A percentile compares a stretch with the other conserved stretches of the same genome.
These are phyloP conservation scores for Gardenia jasminoides DNA, from an alignment of 257 asterid species.

Conservation along the genomic window DNA sequence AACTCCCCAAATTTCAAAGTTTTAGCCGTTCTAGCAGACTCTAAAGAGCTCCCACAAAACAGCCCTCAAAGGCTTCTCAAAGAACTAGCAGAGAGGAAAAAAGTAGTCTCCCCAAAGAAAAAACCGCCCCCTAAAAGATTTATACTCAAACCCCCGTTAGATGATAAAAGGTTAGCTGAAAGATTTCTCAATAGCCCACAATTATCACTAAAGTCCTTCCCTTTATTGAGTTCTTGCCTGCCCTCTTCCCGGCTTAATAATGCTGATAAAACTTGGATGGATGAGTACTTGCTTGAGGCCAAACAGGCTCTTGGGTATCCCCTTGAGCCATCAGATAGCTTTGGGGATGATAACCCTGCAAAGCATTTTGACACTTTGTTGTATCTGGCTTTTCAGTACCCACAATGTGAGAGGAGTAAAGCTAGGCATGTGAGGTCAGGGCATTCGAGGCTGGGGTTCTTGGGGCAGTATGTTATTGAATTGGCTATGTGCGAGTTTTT, in stretches of 20 bases:
- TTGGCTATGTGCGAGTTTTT: constrained; percentile 86
- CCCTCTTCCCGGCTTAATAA: constrained; percentile 73
- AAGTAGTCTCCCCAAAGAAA: constrained; percentile 64
- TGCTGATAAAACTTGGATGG: constrained; percentile 88
- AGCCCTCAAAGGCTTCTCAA: constrained; percentile 90
- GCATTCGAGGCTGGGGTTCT: constrained; percentile 72
- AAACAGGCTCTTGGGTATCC: constrained; percentile 95
- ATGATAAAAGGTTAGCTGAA: constrained; percentile 66
- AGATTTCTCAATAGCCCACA: constrained; percentile 96
- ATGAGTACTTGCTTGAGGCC: constrained; percentile 81
- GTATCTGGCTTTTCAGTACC: constrained; percentile 92
- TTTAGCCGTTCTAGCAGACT: constrained; percentile 69
- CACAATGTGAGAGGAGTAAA: constrained; percentile 85
- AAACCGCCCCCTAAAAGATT: constrained; percentile 69
- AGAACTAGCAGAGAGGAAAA: constrained; percentile 82
- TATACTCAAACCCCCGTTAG: constrained; percentile 87
- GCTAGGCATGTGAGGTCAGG: constrained; percentile 81
- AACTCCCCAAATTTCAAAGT: constrained; percentile 27
- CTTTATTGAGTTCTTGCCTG: constrained; percentile 86
- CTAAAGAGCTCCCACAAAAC: constrained; percentile 79
- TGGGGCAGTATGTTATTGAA: constrained; percentile 89
- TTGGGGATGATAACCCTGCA: constrained; percentile 86
- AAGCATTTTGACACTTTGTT: constrained; percentile 82
- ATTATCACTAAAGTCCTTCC: constrained; percentile 75
- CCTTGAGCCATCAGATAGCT: constrained; percentile 70